Evolutionary conservation across 1,139 yeast genomes (phyloP).

Genomic region (Debaryomyces robertsiae): DNA sequence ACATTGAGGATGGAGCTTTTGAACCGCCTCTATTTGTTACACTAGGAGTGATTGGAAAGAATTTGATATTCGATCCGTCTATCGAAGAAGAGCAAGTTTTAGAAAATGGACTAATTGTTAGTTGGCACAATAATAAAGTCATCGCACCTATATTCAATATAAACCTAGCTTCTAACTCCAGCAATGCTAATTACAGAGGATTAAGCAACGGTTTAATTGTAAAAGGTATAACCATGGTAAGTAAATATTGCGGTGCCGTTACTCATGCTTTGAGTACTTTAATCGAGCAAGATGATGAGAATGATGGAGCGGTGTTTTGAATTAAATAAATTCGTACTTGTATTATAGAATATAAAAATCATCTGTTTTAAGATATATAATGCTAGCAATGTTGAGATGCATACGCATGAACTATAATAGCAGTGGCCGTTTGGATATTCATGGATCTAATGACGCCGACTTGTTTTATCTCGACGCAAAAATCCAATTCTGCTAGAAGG

Average conservation of each 20-base stretch:
- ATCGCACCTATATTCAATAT: constrained; percentile 65
- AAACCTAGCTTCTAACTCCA: constrained; percentile 49
- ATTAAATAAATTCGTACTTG: constrained; percentile 4
- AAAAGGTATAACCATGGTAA: constrained; percentile 33
- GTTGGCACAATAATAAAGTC: constrained; percentile 67
- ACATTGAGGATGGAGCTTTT: constrained; percentile 31
- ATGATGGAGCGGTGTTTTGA: constrained; percentile 32
- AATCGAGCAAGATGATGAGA: constrained; percentile 40
- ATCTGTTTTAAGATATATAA: not conserved
- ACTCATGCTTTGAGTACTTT: constrained; percentile 43
- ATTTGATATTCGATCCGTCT: constrained; percentile 78
- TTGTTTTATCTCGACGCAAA: constrained; percentile 89
- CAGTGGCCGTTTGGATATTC: constrained; percentile 97
- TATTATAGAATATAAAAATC: constrained; percentile 6
- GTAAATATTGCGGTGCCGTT: constrained; percentile 38
- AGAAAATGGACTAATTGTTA: constrained; percentile 75
- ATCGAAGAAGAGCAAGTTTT: constrained; percentile 83
- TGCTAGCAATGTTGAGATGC: constrained; percentile 66
- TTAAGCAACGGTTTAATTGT: constrained; percentile 31
- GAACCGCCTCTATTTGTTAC: constrained; percentile 78
- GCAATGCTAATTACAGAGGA: constrained; percentile 46
- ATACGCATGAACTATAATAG: constrained; percentile 89
- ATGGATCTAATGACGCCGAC: constrained; percentile 89
- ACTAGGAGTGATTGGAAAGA: constrained; percentile 71
- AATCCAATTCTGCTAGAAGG: constrained; percentile 75